Evolutionary conservation across 257 asterid genomes (phyloP).

Genomic region (Oldenlandia corymbosa): DNA sequence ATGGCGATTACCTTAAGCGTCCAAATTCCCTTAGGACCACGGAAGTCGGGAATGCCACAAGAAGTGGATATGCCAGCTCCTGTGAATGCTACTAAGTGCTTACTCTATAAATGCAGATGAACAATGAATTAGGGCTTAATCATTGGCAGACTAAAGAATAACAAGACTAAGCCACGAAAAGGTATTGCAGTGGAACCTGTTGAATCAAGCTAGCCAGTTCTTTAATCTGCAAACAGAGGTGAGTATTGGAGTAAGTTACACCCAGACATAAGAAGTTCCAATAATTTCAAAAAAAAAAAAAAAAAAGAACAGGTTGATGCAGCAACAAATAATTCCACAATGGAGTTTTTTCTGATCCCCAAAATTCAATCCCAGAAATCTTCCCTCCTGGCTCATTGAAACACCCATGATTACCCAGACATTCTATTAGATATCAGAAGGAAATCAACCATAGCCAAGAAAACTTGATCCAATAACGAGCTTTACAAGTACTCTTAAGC

Average conservation of each 20-base stretch:
- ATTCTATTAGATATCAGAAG: too few species aligned
- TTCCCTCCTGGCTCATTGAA: neutral
- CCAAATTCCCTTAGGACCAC: constrained; percentile 99
- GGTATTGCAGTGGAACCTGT: constrained; percentile 44
- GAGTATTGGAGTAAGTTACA: neutral
- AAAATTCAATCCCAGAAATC: neutral
- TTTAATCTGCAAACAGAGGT: constrained; percentile 57
- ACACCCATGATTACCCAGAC: neutral
- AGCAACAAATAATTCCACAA: too few species aligned
- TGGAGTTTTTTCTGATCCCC: neutral
- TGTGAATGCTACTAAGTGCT: constrained; percentile 90
- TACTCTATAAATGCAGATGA: constrained; percentile 58
- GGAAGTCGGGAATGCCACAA: constrained; percentile 96
- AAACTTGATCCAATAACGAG: constrained; percentile 2
- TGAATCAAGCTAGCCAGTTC: constrained; percentile 65
- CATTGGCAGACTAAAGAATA: constrained; percentile 18
- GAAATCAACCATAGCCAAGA: neutral
- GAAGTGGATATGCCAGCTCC: constrained; percentile 99
- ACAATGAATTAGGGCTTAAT: constrained; percentile 22
- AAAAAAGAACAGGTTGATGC: too few species aligned
- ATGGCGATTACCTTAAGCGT: constrained; percentile 71
- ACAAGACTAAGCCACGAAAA: constrained; percentile 5
- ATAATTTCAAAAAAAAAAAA: too few species aligned
- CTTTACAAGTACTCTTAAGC: constrained; percentile 27
- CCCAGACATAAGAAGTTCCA: neutral